Evolutionary conservation across 73 alveolate species (phyloP).

Genomic region (Paramecium sonneborni): DNA sequence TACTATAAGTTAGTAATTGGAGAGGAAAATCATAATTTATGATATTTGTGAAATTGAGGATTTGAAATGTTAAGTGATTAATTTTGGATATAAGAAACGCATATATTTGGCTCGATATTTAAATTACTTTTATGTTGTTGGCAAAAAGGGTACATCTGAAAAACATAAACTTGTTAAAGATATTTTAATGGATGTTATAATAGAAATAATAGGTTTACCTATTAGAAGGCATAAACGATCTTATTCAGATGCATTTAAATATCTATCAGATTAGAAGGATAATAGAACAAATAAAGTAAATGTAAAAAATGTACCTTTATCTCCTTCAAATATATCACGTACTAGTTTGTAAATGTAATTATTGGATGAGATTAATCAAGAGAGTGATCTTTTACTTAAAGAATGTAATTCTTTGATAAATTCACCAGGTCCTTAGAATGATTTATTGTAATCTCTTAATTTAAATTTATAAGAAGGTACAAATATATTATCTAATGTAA

Average conservation of each 20-base stretch:
- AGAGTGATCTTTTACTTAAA: slow-evolving; percentile 8
- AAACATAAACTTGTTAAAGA: slow-evolving; percentile 3
- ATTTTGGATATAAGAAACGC: slow-evolving; percentile 28
- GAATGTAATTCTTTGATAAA: slow-evolving; percentile 36
- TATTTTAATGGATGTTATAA: slow-evolving; percentile 34
- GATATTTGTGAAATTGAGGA: slow-evolving; percentile 27
- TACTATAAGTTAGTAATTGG: background rate
- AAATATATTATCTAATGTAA: slow-evolving; percentile 24
- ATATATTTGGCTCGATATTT: slow-evolving; percentile 46
- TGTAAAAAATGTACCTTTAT: slow-evolving; percentile 28
- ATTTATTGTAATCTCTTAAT: slow-evolving; percentile 15
- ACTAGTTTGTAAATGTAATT: background rate
- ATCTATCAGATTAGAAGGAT: slow-evolving; percentile 43
- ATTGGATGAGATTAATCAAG: slow-evolving; percentile 24
- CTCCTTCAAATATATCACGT: slow-evolving; percentile 25
- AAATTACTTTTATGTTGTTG: slow-evolving; percentile 48
- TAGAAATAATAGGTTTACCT: slow-evolving; percentile 4
- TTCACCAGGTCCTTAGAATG: background rate
- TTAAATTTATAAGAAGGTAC: slow-evolving; percentile 28
- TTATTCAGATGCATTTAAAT: slow-evolving; percentile 29
- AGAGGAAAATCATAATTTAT: slow-evolving; percentile 30
- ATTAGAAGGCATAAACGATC: slow-evolving; percentile 48
- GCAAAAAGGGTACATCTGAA: slow-evolving; percentile 16
- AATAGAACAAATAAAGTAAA: background rate
- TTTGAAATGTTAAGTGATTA: slow-evolving; percentile 32